Percentiles rank a stretch among this genome's conserved stretches.
phyloP scores from a whole-genome alignment of 306 rosid species.

The Trifolium subterraneum region DNA sequence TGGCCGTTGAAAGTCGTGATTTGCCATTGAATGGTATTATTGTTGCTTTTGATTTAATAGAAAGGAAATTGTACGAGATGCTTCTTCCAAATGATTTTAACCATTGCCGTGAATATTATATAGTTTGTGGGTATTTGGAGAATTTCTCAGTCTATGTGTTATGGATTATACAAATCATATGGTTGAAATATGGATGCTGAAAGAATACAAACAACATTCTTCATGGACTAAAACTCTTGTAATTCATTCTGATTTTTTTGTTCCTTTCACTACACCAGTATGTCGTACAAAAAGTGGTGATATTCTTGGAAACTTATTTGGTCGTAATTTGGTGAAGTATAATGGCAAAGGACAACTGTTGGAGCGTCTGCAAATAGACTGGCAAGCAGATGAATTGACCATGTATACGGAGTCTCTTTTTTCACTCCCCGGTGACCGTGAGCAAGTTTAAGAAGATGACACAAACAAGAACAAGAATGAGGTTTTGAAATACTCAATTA shows the following conservation, averaged over 20 bases:
- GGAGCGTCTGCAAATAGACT: no score
- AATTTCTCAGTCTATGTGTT: background rate
- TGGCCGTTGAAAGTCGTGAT: no score
- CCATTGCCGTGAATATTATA: accelerated
- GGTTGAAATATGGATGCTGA: background rate
- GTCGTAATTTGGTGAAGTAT: background rate
- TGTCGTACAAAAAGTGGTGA: background rate
- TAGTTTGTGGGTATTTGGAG: background rate
- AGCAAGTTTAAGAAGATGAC: no score
- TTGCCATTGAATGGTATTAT: no score
- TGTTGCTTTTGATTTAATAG: background rate
- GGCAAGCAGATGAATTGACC: no score
- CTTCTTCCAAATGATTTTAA: background rate
- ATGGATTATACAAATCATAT: background rate
- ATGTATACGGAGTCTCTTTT: background rate
- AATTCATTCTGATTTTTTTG: background rate
- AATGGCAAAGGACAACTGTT: background rate
- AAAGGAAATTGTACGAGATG: background rate
- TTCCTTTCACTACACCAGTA: background rate
- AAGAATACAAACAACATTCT: background rate
- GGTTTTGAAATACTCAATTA: no score
- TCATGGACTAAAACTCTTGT: background rate
- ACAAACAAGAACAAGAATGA: no score
- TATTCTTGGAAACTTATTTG: background rate
- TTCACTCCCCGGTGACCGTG: no score